Conservation (phyloP, 805 yeast species). For the Candida ovalis region DNA sequence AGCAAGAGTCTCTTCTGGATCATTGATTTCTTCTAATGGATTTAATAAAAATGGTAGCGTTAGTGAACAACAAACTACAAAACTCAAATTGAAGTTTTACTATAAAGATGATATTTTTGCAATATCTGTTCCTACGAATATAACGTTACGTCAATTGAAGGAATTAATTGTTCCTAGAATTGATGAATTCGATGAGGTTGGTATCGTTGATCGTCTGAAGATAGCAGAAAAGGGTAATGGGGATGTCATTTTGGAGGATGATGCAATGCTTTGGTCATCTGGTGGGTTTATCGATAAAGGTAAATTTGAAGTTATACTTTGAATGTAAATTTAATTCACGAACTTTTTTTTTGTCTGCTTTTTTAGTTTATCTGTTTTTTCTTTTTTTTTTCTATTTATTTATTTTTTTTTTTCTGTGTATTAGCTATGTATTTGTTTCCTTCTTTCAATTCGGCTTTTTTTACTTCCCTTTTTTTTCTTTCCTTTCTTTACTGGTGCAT, state of each 20-base stretch:
- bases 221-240: constrained; percentile 18
- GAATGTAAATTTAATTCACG: background rate
- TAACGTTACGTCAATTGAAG: constrained; percentile 24
- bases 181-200: constrained; percentile 27
- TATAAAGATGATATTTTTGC: constrained; percentile 82
- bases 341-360: background rate
- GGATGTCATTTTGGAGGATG: constrained; percentile 21
- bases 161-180: constrained; percentile 26
- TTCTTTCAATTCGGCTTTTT: background rate
- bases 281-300: constrained; percentile 31
- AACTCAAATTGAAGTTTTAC: constrained; percentile 68
- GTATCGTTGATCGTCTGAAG: constrained; percentile 19
- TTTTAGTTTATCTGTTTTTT: background rate
- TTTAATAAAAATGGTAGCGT: background rate
- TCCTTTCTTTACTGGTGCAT: background rate
- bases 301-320: constrained; percentile 28
- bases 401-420: background rate
- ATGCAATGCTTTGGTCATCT: constrained; percentile 22
- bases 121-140: constrained; percentile 33
- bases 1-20: constrained; percentile 15
- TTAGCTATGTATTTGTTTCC: background rate
- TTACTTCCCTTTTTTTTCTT: background rate
- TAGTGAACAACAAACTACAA: constrained; percentile 16
- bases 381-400: background rate
- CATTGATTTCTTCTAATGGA: constrained; percentile 16